These are phyloP conservation scores for Tardiomyces blankii DNA, from an alignment of 1,139 yeast species.

Conservation along the genomic window DNA sequence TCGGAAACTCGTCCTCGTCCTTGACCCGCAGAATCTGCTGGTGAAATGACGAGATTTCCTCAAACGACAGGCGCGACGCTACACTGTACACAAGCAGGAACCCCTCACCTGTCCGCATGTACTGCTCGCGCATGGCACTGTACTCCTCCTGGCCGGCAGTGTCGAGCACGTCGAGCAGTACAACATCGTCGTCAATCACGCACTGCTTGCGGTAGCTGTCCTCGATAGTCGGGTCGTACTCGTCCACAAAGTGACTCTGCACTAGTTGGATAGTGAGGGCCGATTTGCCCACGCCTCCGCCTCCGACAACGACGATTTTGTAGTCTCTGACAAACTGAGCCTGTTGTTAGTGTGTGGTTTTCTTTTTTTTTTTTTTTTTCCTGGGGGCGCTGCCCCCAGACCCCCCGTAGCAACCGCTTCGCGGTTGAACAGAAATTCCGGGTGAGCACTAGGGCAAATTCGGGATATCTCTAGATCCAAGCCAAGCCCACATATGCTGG, in stretches of 20 bases:
- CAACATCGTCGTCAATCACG: conserved; percentile 82
- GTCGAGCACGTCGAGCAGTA: conserved; percentile 83
- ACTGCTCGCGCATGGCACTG: conserved; percentile 82
- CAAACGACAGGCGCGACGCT: conserved; percentile 75
- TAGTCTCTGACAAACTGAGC: conserved; percentile 31
- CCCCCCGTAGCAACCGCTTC: too few species aligned
- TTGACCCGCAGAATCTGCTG: conserved; percentile 79
- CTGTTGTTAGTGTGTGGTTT: conserved; percentile 2
- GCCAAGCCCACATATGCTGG: too few species aligned
- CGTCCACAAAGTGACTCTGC: conserved; percentile 69
- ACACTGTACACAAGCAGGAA: conserved; percentile 77
- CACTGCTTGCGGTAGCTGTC: conserved; percentile 87
- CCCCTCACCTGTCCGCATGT: conserved; percentile 90
- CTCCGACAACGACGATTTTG: conserved; percentile 89
- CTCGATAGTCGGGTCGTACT: conserved; percentile 17
- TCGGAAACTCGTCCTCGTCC: conserved; percentile 45
- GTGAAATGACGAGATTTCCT: conserved; percentile 66
- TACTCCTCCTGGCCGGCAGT: conserved; percentile 98
- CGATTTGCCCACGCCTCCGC: conserved; percentile 96
- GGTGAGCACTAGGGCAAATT: too few species aligned
- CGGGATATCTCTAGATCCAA: too few species aligned
- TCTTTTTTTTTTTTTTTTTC: too few species aligned
- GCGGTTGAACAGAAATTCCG: too few species aligned
- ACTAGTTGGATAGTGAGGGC: conserved; percentile 81
- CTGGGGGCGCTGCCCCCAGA: too few species aligned